Percentiles rank a stretch among this genome's conserved stretches.
Conservation (phyloP, 768 basidiomycete species). For the Russula compacta region DNA sequence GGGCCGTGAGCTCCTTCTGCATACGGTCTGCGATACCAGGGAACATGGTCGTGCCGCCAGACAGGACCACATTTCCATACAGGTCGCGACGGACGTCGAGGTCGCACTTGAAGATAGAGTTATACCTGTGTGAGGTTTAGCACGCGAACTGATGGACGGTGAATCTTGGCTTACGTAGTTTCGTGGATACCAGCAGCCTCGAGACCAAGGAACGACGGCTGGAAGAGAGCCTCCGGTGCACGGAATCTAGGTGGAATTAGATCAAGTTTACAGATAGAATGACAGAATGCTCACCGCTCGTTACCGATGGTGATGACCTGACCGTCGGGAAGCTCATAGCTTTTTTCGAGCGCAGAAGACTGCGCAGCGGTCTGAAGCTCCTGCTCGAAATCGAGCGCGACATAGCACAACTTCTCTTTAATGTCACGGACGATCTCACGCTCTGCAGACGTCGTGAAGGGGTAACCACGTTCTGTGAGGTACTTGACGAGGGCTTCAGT, state of each 20-base stretch:
- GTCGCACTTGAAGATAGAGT: slow-evolving; percentile 62
- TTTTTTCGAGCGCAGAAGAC: slow-evolving; percentile 85
- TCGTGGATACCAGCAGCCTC: slow-evolving; percentile 83
- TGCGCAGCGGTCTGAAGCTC: slow-evolving; percentile 87
- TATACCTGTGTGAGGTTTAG: slow-evolving; percentile 33
- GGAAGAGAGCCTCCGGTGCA: slow-evolving; percentile 49
- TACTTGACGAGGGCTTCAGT: slow-evolving; percentile 80
- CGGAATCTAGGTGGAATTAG: slow-evolving; percentile 35
- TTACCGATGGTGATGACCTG: slow-evolving; percentile 86
- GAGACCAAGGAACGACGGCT: slow-evolving; percentile 50
- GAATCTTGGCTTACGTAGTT: slow-evolving; percentile 37
- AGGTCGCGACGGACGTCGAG: slow-evolving; percentile 76
- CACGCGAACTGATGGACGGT: background rate
- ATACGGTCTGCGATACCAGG: slow-evolving; percentile 92
- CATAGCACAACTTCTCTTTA: slow-evolving; percentile 91
- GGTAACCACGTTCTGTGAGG: slow-evolving; percentile 84
- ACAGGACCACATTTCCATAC: slow-evolving; percentile 78
- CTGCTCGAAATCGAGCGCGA: slow-evolving; percentile 90
- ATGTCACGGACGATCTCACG: slow-evolving; percentile 94
- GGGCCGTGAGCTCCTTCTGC: slow-evolving; percentile 84
- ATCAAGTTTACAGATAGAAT: background rate
- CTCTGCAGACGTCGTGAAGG: slow-evolving; percentile 90
- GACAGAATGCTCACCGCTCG: slow-evolving; percentile 37
- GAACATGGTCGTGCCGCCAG: slow-evolving; percentile 66
- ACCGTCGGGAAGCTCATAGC: slow-evolving; percentile 86